These are phyloP conservation scores for Cantharellus anzutake DNA, from an alignment of 768 basidiomycete species.

Conservation along the genomic window DNA sequence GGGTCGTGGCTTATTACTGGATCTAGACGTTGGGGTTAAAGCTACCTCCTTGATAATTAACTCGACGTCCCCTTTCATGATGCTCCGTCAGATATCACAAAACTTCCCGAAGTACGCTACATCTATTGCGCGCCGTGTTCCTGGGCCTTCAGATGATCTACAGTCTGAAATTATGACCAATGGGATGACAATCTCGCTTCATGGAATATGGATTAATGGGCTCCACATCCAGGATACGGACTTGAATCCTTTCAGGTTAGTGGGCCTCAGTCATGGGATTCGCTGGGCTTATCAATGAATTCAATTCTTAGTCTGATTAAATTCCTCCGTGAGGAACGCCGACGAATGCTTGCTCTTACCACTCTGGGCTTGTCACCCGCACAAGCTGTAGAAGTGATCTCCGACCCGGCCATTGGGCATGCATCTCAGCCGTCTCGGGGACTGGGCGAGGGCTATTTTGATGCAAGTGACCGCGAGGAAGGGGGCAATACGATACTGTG, in stretches of 20 bases:
- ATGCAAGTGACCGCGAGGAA: slow-evolving; percentile 74
- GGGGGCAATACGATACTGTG: slow-evolving; percentile 56
- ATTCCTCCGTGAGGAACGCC: slow-evolving; percentile 54
- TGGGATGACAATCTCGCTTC: slow-evolving; percentile 31
- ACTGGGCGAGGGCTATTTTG: slow-evolving; percentile 53
- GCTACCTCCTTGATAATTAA: slow-evolving; percentile 55
- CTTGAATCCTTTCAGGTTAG: slow-evolving; percentile 46
- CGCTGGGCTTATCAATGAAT: neutral
- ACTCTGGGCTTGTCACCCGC: slow-evolving; percentile 38
- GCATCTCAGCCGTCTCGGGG: slow-evolving; percentile 13
- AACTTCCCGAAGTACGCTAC: slow-evolving; percentile 81
- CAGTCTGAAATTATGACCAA: slow-evolving; percentile 40
- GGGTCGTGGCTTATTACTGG: neutral
- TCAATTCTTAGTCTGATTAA: slow-evolving; percentile 33
- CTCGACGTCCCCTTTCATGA: slow-evolving; percentile 33
- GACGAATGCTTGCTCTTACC: slow-evolving; percentile 36
- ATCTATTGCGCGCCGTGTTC: slow-evolving; percentile 50
- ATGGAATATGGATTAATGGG: slow-evolving; percentile 73
- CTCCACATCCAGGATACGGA: slow-evolving; percentile 38
- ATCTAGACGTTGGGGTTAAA: slow-evolving; percentile 45
- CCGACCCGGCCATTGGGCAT: slow-evolving; percentile 40
- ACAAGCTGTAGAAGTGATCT: slow-evolving; percentile 56
- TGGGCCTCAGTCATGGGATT: neutral
- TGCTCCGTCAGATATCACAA: slow-evolving; percentile 52
- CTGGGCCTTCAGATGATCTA: slow-evolving; percentile 28